A percentile compares a stretch with the other conserved stretches of the same genome.
phyloP scores from a whole-genome alignment of 106 monocot species.

The Platanthera zijinensis region DNA sequence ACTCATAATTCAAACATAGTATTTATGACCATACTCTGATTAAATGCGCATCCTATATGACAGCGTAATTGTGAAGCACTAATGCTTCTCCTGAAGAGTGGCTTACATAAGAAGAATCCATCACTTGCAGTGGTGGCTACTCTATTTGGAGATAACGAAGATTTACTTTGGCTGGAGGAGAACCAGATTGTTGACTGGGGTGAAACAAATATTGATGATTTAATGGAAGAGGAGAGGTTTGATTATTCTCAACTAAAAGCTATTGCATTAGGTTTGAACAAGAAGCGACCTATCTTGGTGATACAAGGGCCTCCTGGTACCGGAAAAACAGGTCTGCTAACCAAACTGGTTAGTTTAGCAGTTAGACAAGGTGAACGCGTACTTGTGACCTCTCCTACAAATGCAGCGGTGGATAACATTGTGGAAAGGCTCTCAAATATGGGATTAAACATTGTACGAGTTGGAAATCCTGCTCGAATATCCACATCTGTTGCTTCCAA shows the following conservation, averaged over 20 bases:
- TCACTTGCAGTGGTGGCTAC: slow-evolving; percentile 77
- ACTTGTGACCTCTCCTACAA: slow-evolving; percentile 89
- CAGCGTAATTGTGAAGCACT: slow-evolving; percentile 97
- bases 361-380: slow-evolving; percentile 82
- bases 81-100: slow-evolving; percentile 92
- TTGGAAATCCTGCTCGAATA: slow-evolving; percentile 89
- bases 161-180: slow-evolving; percentile 47
- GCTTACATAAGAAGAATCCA: slow-evolving; percentile 85
- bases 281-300: slow-evolving; percentile 55
- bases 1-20: neutral
- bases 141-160: slow-evolving; percentile 82
- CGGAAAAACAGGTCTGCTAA: slow-evolving; percentile 80
- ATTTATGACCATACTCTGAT: neutral
- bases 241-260: slow-evolving; percentile 69
- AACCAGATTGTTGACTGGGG: slow-evolving; percentile 53
- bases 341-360: slow-evolving; percentile 65
- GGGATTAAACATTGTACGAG: slow-evolving; percentile 62
- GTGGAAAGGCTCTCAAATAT: slow-evolving; percentile 69
- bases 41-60: slow-evolving; percentile 2
- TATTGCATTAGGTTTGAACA: slow-evolving; percentile 80
- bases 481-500: slow-evolving; percentile 74
- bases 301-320: slow-evolving; percentile 96
- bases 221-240: slow-evolving; percentile 25
- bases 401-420: slow-evolving; percentile 97
- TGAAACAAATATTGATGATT: slow-evolving; percentile 28